These are phyloP conservation scores for Wickerhamiella azymoides DNA, from an alignment of 805 yeast genomes.

Conservation along the genomic window DNA sequence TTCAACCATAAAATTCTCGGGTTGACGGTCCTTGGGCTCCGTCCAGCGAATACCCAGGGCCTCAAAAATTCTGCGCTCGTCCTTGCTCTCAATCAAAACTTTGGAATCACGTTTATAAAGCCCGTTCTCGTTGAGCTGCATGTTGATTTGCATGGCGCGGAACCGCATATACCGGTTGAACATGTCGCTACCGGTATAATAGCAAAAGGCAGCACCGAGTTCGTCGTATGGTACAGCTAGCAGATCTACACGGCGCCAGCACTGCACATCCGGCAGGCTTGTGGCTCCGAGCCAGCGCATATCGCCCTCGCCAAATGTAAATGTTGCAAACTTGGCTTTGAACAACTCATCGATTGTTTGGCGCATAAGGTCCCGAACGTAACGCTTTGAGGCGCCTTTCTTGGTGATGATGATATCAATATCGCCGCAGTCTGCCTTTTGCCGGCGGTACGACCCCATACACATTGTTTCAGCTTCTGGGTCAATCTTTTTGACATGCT, in stretches of 20 bases:
- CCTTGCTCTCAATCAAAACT: conserved; percentile 28
- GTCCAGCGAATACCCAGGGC: conserved; percentile 29
- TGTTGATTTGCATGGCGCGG: conserved; percentile 30
- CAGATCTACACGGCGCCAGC: conserved; percentile 43
- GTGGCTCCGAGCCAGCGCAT: conserved; percentile 27
- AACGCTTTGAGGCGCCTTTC: conserved; percentile 21
- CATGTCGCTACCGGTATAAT: conserved; percentile 41
- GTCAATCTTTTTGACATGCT: conserved; percentile 24
- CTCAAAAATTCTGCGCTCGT: conserved; percentile 34
- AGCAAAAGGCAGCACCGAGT: conserved; percentile 36
- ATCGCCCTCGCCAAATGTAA: conserved; percentile 20
- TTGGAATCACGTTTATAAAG: conserved; percentile 21
- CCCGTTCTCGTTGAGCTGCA: conserved; percentile 32
- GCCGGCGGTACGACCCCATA: conserved; percentile 43
- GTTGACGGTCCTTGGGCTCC: conserved; percentile 24
- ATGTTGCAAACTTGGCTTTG: conserved; percentile 27
- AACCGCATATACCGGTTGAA: conserved; percentile 37
- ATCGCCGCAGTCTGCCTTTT: conserved; percentile 35
- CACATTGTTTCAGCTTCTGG: conserved; percentile 26
- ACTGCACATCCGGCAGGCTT: conserved; percentile 18
- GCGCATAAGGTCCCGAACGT: conserved; percentile 15
- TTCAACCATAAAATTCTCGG: not conserved
- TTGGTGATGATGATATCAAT: conserved; percentile 37
- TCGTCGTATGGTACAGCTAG: conserved; percentile 33
- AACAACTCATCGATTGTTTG: conserved; percentile 17